Evolutionary conservation across 2,329 filamentous ascomycete genomes (phyloP).

Genomic region (Beauveria varroae): DNA sequence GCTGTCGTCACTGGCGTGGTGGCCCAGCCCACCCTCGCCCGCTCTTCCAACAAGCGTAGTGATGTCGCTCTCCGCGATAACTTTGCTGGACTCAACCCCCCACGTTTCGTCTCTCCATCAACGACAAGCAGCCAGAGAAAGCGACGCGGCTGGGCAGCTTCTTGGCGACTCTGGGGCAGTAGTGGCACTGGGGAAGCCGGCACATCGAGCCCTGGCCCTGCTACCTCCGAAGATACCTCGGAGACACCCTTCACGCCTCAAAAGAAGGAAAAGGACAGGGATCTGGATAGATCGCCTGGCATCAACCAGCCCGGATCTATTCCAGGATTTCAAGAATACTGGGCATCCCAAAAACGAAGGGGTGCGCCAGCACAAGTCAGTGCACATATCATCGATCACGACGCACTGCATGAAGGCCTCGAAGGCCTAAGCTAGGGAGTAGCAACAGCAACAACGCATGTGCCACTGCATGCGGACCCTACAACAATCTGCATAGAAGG

Average conservation of each 20-base stretch:
- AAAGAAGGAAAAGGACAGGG: slow-evolving; percentile 25
- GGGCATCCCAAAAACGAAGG: slow-evolving; percentile 42
- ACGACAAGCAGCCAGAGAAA: slow-evolving; percentile 17
- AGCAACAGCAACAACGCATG: neutral
- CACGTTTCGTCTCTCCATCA: slow-evolving; percentile 24
- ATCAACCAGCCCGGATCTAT: slow-evolving; percentile 75
- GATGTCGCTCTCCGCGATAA: slow-evolving; percentile 52
- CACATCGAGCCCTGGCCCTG: neutral
- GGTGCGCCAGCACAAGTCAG: slow-evolving; percentile 49
- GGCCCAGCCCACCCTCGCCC: slow-evolving; percentile 50
- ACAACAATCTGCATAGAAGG: neutral
- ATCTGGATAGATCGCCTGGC: slow-evolving; percentile 51
- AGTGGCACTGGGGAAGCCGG: slow-evolving; percentile 27
- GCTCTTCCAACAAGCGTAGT: slow-evolving; percentile 38
- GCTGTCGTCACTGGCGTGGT: slow-evolving; percentile 52
- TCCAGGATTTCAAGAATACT: slow-evolving; percentile 59
- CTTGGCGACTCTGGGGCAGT: slow-evolving; percentile 42
- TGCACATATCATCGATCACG: slow-evolving; percentile 49
- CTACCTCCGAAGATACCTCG: neutral
- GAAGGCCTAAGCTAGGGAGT: slow-evolving; percentile 17
- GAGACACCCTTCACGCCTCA: slow-evolving; percentile 9
- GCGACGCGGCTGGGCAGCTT: slow-evolving; percentile 30
- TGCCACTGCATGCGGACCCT: neutral
- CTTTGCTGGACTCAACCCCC: slow-evolving; percentile 32
- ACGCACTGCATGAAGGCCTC: slow-evolving; percentile 54